Evolutionary conservation across 2,329 filamentous ascomycete species (phyloP), one percentile per base, ranked within the genome.

Genomic region (Fusarium sterilihyphosum): DNA sequence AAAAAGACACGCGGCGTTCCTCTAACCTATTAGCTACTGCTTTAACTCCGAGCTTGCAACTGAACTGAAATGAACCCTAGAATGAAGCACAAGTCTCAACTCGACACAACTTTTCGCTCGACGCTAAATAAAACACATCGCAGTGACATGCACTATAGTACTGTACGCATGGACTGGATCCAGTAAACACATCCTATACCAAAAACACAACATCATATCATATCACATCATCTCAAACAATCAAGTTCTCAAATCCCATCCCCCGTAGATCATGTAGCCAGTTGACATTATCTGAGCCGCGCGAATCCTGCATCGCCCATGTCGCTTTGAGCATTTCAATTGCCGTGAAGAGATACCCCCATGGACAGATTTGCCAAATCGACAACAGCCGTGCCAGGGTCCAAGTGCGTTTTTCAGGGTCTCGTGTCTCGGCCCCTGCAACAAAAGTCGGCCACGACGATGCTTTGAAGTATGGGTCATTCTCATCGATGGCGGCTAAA

Each of bases 391-490:
- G 85, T 59, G 85, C 81, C 77, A 88, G 81, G n/a, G 87, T 84
- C 88, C 88, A 90, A 7, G 80, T 82, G 44, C 88, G 83, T 65
- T 85, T 85, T 41, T 82, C 80, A 0, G 81, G 79, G 61, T 88
- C 84, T 47, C 84, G 83, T 8, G 87, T 86, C 74, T 90, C 88
- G 0, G 88, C 88, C 3, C 89, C 89, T 6, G 87, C 87, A 37
- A 91, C 85, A 71, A 90, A 90, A 1, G 88, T 83, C 3, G 89
- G 88, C 88, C 88, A 91, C n/a, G 86, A 86, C 6, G 88, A 89
- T 13, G 87, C 89, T 77, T 90, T 90, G 82, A 89, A 90, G 47
- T 89, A 84, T 12, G 85, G 84, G 74, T 89, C 87, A 6, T 82
- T 79, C 26, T 85, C 83, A 35, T 82, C 82, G 41, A 91, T 84